Conservation (phyloP, 139 green algal species). For the Pleodorina starrii region DNA sequence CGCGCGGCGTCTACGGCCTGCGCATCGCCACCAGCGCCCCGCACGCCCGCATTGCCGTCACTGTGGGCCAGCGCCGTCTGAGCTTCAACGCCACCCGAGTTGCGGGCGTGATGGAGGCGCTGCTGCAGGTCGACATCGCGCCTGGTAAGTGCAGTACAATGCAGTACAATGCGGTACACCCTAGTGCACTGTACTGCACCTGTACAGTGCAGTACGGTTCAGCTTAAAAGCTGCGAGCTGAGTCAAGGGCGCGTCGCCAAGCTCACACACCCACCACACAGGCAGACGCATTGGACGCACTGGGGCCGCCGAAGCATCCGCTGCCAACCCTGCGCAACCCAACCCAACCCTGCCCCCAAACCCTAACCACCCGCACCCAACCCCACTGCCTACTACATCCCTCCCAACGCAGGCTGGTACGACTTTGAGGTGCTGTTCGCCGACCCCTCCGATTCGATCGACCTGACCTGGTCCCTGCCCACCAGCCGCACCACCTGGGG, state of each 20-base stretch:
- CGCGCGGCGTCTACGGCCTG: slow-evolving; percentile 1
- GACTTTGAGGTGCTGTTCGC: slow-evolving; percentile 5
- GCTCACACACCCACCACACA: too few species aligned
- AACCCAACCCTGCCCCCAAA: background rate
- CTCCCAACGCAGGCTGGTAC: background rate
- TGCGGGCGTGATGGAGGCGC: background rate
- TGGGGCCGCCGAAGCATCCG: too few species aligned
- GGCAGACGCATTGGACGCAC: too few species aligned
- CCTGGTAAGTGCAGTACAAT: background rate
- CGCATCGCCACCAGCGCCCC: background rate
- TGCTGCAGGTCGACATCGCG: slow-evolving; percentile 1
- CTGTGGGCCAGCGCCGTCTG: slow-evolving; percentile 1
- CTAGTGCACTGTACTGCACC: too few species aligned
- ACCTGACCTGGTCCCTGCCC: background rate
- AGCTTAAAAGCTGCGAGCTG: too few species aligned
- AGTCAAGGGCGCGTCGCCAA: too few species aligned
- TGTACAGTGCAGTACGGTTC: background rate
- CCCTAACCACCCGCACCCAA: too few species aligned
- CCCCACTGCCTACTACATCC: too few species aligned
- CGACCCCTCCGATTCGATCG: background rate
- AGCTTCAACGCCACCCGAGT: background rate
- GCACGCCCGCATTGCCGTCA: background rate
- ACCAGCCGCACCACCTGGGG: background rate
- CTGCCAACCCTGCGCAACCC: too few species aligned
- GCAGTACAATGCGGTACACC: too few species aligned